Evolutionary conservation across 2,329 filamentous ascomycete species (phyloP), one percentile per base, ranked within the genome.

Genomic region (Microcyclosporella mali): DNA sequence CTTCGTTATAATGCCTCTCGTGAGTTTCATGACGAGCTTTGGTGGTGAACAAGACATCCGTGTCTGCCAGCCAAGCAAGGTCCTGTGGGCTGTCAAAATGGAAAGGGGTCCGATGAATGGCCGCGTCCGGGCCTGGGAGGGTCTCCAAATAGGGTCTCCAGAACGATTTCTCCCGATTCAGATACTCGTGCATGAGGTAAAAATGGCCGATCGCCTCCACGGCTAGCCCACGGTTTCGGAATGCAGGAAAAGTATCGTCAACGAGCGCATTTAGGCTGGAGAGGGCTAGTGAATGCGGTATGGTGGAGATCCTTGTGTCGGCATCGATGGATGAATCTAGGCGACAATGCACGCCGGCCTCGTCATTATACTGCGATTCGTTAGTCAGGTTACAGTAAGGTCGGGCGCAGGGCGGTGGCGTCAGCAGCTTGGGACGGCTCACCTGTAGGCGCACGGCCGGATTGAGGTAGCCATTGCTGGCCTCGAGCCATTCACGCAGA

Each of bases 191-290:
- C 54, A 61, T 59, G 8, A 66, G 49, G 39, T 64, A 66, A 46
- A 65, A 63, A 46, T 62, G 62, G 21, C 60, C 61, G 7, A 65
- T 58, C 12, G 52, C 55, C 40, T 63, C 60, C 8, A 50, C 62
- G 53, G 33, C 46, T 35, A 40, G 51, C 36, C 30, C 59, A 40
- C 39, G 54, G 46, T 35, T 49, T 21, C 45, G 55, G 43, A 63
- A 62, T 8, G 59, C 55, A 0, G 59, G 51, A 19, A 57, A 62
- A 6, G 38, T 43, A 34, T 64, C 59, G 43, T 65, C 63, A 9
- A 65, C 61, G 27, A 64, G 49, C 2, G 62, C 62, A 43, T 66
- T 66, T 19, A 66, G 49, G 39, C 61, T 60, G 2, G 62, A 66
- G 11, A 66, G 47, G 10, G 61, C 55, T 18, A 65, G 46, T 7